Conservation (phyloP, 352 stramenopile species). For the Phytopythium mirpurense region DNA sequence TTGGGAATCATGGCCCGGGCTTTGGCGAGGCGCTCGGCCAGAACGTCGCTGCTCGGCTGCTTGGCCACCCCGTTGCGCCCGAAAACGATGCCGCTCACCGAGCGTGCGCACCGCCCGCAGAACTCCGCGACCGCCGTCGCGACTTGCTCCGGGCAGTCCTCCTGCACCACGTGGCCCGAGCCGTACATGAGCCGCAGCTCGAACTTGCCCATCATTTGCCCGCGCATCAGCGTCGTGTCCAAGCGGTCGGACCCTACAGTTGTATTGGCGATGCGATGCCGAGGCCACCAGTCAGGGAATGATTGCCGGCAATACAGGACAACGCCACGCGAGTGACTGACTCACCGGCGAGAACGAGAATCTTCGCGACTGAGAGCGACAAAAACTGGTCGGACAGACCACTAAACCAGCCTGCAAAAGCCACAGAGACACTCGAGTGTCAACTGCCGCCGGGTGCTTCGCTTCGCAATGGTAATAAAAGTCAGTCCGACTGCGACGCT, state of each 20-base stretch:
- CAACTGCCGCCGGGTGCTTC: no score
- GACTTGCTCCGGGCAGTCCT: constrained; percentile 78
- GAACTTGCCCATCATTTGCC: constrained; percentile 91
- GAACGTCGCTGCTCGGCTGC: constrained; percentile 25
- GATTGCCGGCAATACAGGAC: no score
- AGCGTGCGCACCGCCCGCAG: constrained; percentile 39
- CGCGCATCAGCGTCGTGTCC: constrained; percentile 83
- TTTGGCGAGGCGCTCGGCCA: constrained; percentile 52
- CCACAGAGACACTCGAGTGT: no score
- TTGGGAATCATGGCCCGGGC: constrained; percentile 58
- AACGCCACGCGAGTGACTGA: no score
- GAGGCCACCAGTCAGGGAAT: no score
- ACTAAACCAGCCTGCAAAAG: constrained; percentile 65
- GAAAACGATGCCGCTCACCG: constrained; percentile 30
- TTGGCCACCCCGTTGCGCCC: constrained; percentile 17
- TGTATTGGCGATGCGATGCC: no score
- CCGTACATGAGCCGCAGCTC: constrained; percentile 84
- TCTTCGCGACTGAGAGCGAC: constrained; percentile 64
- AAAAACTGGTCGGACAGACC: constrained; percentile 85
- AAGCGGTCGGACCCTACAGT: constrained; percentile 73
- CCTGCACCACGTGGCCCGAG: constrained; percentile 85
- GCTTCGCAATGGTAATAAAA: no score
- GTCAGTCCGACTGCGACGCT: no score
- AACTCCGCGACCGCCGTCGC: constrained; percentile 67
- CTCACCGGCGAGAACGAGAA: constrained; percentile 76